Evolutionary conservation across 169 alveolate species (phyloP).

Genomic region (Plasmodium knowlesi): DNA sequence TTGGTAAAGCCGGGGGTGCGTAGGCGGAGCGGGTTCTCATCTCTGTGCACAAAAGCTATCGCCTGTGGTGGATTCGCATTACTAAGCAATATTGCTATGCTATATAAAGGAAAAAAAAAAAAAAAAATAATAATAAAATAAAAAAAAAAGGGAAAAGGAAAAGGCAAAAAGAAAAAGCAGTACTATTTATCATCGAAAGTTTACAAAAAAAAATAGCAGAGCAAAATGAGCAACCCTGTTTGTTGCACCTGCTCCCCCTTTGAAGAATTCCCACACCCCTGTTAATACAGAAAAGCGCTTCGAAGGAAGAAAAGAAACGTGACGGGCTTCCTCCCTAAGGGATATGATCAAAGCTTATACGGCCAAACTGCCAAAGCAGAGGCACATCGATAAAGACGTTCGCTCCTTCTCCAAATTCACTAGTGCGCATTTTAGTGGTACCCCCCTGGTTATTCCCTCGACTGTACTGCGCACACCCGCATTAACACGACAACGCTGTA

Average conservation of each 20-base stretch:
- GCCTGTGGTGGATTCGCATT: background rate
- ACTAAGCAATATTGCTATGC: background rate
- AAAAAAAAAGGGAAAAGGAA: background rate
- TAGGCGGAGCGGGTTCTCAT: background rate
- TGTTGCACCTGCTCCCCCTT: background rate
- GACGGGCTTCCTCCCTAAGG: background rate
- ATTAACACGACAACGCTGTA: no score
- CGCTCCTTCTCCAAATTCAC: background rate
- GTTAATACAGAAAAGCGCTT: background rate
- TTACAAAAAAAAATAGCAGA: background rate
- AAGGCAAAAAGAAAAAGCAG: background rate
- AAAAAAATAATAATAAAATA: no score
- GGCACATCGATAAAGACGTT: background rate
- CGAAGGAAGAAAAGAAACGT: background rate
- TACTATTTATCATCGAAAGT: background rate
- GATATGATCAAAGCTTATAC: background rate
- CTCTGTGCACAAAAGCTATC: background rate
- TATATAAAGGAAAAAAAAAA: background rate
- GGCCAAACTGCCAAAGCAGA: background rate
- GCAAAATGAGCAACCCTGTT: background rate
- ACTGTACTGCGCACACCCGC: background rate
- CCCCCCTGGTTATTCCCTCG: background rate
- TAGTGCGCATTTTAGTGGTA: background rate
- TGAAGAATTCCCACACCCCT: slow-evolving; percentile 1
- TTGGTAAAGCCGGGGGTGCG: background rate